phyloP scores from a whole-genome alignment of 2,329 filamentous ascomycete genomes.

The Alternaria ethzedia region DNA sequence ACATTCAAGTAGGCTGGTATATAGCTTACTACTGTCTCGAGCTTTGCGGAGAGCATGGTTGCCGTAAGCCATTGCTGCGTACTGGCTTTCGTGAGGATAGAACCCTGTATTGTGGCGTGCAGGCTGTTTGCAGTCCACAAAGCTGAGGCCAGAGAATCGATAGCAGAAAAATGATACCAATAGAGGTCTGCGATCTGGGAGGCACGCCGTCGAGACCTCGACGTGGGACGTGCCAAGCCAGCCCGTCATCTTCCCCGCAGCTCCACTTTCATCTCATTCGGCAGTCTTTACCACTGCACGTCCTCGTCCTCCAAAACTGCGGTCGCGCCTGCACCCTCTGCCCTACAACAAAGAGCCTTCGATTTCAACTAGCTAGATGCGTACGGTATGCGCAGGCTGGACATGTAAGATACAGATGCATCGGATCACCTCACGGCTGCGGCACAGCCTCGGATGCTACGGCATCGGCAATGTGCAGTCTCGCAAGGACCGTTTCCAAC shows the following conservation, averaged over 20 bases:
- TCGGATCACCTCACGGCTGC: not conserved
- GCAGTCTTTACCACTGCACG: not conserved
- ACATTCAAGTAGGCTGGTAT: not conserved
- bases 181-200: not conserved
- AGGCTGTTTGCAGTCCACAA: not conserved
- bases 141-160: not conserved
- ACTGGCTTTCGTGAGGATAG: not conserved
- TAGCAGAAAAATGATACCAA: conserved; percentile 10
- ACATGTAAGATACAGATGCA: not conserved
- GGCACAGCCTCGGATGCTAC: not conserved
- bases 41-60: not conserved
- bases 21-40: not conserved
- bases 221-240: conserved; percentile 8
- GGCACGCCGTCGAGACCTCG: conserved; percentile 6
- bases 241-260: conserved; percentile 23
- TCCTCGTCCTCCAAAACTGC: conserved; percentile 7
- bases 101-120: not conserved
- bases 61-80: not conserved
- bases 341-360: not conserved
- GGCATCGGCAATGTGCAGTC: not conserved
- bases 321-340: not conserved
- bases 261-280: conserved; percentile 6
- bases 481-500: not conserved
- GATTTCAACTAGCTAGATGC: not conserved
- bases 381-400: not conserved